Base-by-base conservation (phyloP, 805 yeast genomes). In the Saturnispora saitoi region DNA sequence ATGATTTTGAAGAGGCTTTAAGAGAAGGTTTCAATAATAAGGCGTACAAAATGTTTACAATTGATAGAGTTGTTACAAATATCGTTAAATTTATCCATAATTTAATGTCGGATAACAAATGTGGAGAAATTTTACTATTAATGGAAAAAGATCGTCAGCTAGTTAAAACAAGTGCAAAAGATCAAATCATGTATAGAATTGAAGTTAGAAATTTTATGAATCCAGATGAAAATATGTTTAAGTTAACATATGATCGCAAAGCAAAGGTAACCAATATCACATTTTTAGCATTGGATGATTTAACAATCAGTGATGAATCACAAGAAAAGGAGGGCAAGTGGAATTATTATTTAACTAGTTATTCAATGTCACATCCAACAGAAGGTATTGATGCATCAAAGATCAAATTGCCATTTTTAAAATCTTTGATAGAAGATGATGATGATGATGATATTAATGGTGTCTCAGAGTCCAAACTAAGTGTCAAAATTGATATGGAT, bases 21-120 rank as follows among this genome's bases (percentile, higher is more conserved):
- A 86, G 99, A 54, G 97, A 91, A 71, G 96, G 95, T 0, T 93
- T 86, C 70, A 78, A 93, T 60, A 93, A 91, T 68, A 83, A 82
- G 53, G 99, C 98, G 0, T 93, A 86, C 70, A 88, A 88, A 64
- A 68, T 93, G 49, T 91, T 89, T 69, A 91, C 98, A 1, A 76
- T 93, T 52, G 97, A 93, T 64, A 93, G 90, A 68, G 95, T 90
- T 24, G 78, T 89, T 19, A 95, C 88, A 60, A 77, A 86, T 10
- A 63, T 85, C 32, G 81, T 82, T 50, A 93, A 93, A 65, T 96
- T 93, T 64, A 79, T 89, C 65, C 97, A 93, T 58, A 71, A 86
- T 3, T 78, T 91, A 54, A 75, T 91, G 34, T 75, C 87, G 9
- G 98, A 93, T 63, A 64, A 76, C 6, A 85, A 81, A 58, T 80